A percentile compares a stretch with the other conserved stretches of the same genome.
These are phyloP conservation scores for Apiospora marii DNA, from an alignment of 2,329 filamentous ascomycete species.

Conservation along the genomic window DNA sequence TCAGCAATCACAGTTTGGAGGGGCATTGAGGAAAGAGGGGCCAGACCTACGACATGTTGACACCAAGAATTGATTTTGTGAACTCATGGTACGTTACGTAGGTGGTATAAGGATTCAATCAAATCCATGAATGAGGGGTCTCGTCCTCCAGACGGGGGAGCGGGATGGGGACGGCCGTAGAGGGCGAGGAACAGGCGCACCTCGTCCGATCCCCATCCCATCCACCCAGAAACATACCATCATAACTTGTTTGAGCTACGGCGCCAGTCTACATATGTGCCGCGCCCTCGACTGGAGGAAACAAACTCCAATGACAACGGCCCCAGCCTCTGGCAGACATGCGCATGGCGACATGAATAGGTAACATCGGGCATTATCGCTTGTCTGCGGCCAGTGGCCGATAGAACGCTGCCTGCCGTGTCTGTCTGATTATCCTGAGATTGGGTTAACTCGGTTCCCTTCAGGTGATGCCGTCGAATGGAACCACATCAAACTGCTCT, in stretches of 20 bases:
- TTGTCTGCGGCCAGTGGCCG: background rate
- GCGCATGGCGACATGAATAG: conserved; percentile 2
- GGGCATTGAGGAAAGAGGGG: background rate
- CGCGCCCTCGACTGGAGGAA: background rate
- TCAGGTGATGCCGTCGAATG: conserved; percentile 8
- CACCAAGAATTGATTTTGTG: background rate
- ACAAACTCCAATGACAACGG: background rate
- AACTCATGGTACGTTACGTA: conserved; percentile 7
- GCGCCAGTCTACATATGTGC: background rate
- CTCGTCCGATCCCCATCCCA: conserved; percentile 18
- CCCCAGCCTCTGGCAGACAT: conserved; percentile 1
- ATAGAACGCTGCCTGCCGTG: background rate
- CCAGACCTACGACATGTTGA: background rate
- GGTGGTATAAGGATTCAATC: background rate
- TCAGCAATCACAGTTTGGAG: background rate
- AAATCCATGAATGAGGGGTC: conserved; percentile 4
- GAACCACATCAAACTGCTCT: conserved; percentile 10
- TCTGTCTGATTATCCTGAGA: conserved; percentile 12
- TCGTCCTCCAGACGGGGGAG: background rate
- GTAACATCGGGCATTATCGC: conserved; percentile 14
- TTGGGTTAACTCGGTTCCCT: conserved; percentile 8
- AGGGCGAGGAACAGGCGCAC: background rate
- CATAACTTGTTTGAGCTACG: background rate
- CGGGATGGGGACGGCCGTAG: background rate
- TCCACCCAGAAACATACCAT: background rate